Base-by-base conservation (phyloP, 1,284 basidiomycete species). In the Tilletia caries region DNA sequence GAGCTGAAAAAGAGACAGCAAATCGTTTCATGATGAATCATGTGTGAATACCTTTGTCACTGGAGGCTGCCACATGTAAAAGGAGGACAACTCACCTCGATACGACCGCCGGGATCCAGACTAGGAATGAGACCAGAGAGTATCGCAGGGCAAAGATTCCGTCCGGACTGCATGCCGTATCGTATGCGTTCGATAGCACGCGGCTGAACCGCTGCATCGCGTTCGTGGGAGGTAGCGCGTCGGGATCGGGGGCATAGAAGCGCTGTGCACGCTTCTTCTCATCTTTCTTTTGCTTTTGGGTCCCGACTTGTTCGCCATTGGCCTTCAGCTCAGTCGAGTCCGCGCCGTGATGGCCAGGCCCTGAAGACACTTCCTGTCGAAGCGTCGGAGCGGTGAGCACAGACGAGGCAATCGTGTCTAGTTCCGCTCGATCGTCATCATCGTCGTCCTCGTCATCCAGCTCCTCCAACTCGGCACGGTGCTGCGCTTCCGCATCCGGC, bases 61-160 rank as follows among this genome's bases (percentile, higher is more conserved):
- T 50, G 3, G 1, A 20, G 8, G 1, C 20, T 50, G 18, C 3
- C n/a, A 6, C 20, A 1, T 1, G 20, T 6, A n/a, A 50, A 50
- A n/a, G 48, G 12, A 3, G 1, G 48, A 25, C 2, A 50, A 34
- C 54, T n/a, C 18, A 60, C n/a, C 33, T 44, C 75, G 65, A 83
- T 64, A 87, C 79, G 0, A 89, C 86, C 1, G 85, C 78, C 0
- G 88, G 88, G 0, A 89, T 78, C 87, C 88, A 90, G 1, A 90
- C 80, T 0, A 86, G 86, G 37, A 90, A 81, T 0, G 86, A 86
- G 18, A 89, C 79, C 20, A 89, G 69, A 0, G 85, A 85, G 77
- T 89, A 88, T 73, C 89, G 87, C 79, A 89, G 84, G 0, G 86
- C 86, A 75, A 88, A 90, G 71, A 86, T 72, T 10, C 85, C 86